Conservation (phyloP, 208 protist species). For the Trypanosoma lewisi region DNA sequence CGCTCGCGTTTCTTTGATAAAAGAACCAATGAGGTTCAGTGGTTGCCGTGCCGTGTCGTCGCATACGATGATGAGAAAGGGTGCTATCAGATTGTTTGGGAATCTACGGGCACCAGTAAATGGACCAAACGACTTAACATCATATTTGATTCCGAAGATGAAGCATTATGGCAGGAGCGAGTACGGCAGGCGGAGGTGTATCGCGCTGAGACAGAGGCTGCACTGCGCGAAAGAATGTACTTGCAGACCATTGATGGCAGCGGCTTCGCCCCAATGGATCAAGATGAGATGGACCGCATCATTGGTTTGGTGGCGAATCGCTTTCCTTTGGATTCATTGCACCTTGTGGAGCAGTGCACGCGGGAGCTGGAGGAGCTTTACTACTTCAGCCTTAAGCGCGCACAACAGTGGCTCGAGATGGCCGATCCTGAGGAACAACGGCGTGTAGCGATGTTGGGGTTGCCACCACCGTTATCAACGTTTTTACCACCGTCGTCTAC, state of each 20-base stretch:
- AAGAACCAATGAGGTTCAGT: slow-evolving; percentile 33
- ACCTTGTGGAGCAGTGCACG: slow-evolving; percentile 74
- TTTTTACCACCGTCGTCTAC: slow-evolving; percentile 16
- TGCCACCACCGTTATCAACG: slow-evolving; percentile 33
- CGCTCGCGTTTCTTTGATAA: slow-evolving; percentile 77
- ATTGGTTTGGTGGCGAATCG: slow-evolving; percentile 63
- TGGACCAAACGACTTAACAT: slow-evolving; percentile 90
- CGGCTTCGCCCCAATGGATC: slow-evolving; percentile 64
- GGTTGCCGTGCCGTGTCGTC: slow-evolving; percentile 70
- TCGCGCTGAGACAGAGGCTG: slow-evolving; percentile 69
- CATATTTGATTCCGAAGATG: slow-evolving; percentile 84
- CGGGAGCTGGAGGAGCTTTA: slow-evolving; percentile 79
- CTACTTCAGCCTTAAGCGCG: slow-evolving; percentile 73
- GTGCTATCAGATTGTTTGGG: slow-evolving; percentile 79
- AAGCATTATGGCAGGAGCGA: slow-evolving; percentile 68
- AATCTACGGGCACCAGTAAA: slow-evolving; percentile 57
- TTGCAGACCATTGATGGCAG: slow-evolving; percentile 58
- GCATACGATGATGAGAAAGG: slow-evolving; percentile 60
- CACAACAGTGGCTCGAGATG: slow-evolving; percentile 76
- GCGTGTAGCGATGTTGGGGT: slow-evolving; percentile 32
- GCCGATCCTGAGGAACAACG: slow-evolving; percentile 58
- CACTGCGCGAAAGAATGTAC: slow-evolving; percentile 75
- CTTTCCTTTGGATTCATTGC: slow-evolving; percentile 73
- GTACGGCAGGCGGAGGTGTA: slow-evolving; percentile 67
- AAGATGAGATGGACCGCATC: slow-evolving; percentile 86